Base-by-base conservation (phyloP, 2,329 filamentous ascomycete species). In the Claviceps paspali region DNA sequence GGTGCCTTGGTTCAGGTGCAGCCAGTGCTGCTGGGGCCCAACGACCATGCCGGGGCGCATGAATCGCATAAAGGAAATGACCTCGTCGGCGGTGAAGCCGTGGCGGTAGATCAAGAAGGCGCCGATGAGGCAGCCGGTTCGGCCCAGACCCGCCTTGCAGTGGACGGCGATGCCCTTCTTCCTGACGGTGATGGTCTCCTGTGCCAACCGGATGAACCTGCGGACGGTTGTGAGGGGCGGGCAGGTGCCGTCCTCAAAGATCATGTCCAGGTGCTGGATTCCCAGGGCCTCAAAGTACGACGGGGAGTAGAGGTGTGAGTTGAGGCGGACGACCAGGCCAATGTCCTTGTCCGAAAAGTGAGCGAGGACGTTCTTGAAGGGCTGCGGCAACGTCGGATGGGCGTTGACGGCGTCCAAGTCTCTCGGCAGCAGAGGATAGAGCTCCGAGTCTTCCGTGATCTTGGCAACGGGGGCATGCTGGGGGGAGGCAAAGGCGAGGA, bases 41-140 rank as follows among this genome's bases (percentile, higher is more conserved):
- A 98, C 91, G 6, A 98, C 91, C 91, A 98, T 98, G 37, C 91
- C 91, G 0, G 91, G 91, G 41, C 88, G 75, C 88, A 96, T 96
- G 63, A 98, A 98, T 43, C 88, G 79, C 88, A 98, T 96, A 60
- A 87, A 98, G 3, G 87, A 82, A 55, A 96, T 96, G 51, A 94
- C 76, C 62, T 95, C 88, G 53, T 96, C 94, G 46, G 91, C 91
- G 5, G 88, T 96, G 60, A 96, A 98, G 40, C 85, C 91, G 58
- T 96, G 82, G 47, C 87, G 77, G 66, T 98, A 98, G 54, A 98
- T 96, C 43, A 98, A 70, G 54, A 98, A 98, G 23, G 91, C 91
- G 41, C 91, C 91, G 52, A 98, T 98, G 45, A 98, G 66, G 57
- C 91, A 98, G 11, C 91, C 91, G 1, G 91, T 98, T 33, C 91